These are phyloP conservation scores for Scenedesmus sp. DNA, from an alignment of 163 green algal genomes.

Conservation along the genomic window DNA sequence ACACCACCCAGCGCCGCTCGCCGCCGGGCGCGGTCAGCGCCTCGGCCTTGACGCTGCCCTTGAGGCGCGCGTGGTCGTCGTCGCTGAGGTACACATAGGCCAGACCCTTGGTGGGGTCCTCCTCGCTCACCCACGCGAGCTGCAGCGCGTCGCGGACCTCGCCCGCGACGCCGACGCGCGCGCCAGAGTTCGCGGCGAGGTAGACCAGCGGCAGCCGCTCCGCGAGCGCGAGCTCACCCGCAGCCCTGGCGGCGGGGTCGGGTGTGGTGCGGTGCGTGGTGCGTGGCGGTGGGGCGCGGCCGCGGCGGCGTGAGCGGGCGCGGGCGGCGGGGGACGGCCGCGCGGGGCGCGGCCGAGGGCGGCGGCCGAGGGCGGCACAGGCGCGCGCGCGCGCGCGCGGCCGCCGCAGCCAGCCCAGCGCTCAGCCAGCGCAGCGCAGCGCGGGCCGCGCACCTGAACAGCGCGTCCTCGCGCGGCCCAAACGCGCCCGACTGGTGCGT, in stretches of 20 bases:
- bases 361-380: no score
- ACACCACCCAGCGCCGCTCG: constrained; percentile 75
- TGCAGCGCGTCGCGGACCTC: constrained; percentile 65
- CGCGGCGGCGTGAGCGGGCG: no score
- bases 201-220: constrained; percentile 93
- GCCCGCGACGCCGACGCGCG: constrained; percentile 86
- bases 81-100: constrained; percentile 93
- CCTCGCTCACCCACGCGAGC: constrained; percentile 79
- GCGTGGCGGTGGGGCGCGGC: no score
- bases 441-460: no score
- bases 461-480: constrained; percentile 88
- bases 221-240: constrained; percentile 77
- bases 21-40: constrained; percentile 22
- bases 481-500: constrained; percentile 93
- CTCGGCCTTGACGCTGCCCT: constrained; percentile 28
- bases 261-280: no score
- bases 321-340: no score
- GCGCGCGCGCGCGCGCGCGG: constrained; percentile 37
- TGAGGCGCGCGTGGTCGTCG: constrained; percentile 78
- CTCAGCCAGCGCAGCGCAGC: no score
- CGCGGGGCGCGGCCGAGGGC: no score
- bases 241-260: no score
- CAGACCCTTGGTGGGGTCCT: constrained; percentile 76
- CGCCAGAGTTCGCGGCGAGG: constrained; percentile 93
- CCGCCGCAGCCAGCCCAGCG: no score